Evolutionary conservation across 1,284 basidiomycete species (phyloP), one percentile per base, ranked within the genome.

Genomic region (Anthracocystis panici-leucophaei): DNA sequence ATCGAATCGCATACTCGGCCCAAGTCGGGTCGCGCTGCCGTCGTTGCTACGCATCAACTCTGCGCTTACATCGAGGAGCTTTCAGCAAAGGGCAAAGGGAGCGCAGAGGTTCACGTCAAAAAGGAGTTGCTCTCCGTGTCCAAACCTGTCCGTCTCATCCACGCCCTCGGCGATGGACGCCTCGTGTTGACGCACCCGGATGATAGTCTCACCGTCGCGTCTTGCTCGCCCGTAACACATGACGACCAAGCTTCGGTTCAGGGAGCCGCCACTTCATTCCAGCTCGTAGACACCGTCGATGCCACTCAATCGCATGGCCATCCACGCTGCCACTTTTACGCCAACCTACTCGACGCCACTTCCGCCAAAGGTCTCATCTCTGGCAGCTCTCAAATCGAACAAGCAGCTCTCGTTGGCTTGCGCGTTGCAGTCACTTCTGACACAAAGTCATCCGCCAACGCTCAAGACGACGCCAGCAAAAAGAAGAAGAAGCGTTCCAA

Each of bases 21-120:
- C 31, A 62, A 63, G 46, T 65, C 65, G 14, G 51, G 55, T 12
- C 48, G 51, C 7, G 57, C 58, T 54, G 62, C 54, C 2, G 50
- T 71, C 46, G 53, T 59, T 1, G 57, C 55, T 18, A 59, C 51
- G 0, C 65, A 63, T 48, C 58, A 72, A 12, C 56, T 76, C 1
- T 65, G 68, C n/a, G 69, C 62, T 6, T 76, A 56, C 29, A 55
- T 67, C 50, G 74, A 76, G 54, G 55, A 76, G 31, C 65, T 76
- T 33, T 72, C 74, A 1, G 50, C 74, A 29, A 76, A 76, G 56
- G 65, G 74, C 55, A 76, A 76, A 50, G 68, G 67, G 61, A 72
- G 49, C 51, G 65, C 56, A 23, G 33, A 72, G 33, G 62, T 67
- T 7, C 57, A 58, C 6, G 57, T 68, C 62, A 67, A 61, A 29